Conservation (phyloP, 108 stramenopile species). For the Cyclotella sp. region DNA sequence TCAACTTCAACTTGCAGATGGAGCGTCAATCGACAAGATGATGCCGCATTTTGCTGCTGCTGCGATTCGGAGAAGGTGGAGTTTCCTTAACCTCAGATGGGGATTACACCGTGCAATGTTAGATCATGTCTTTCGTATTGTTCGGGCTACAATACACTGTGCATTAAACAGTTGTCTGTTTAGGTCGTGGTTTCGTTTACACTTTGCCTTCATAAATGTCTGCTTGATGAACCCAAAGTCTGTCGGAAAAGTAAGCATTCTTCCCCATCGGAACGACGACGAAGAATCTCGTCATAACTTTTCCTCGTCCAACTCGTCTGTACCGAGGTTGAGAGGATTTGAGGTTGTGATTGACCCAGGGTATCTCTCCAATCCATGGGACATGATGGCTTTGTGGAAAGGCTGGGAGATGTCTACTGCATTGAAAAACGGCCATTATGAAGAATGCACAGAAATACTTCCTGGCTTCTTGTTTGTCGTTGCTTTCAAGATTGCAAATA, state of each 20-base stretch:
- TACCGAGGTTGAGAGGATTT: slow-evolving; percentile 48
- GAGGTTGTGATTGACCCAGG: slow-evolving; percentile 55
- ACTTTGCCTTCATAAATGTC: slow-evolving; percentile 38
- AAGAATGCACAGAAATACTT: slow-evolving; percentile 32
- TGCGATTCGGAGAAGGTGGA: slow-evolving; percentile 37
- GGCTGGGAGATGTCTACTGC: slow-evolving; percentile 35
- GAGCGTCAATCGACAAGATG: slow-evolving; percentile 40
- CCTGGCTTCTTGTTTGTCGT: slow-evolving; percentile 16
- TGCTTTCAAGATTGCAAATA: background rate
- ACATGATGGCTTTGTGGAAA: slow-evolving; percentile 51
- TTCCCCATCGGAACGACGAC: slow-evolving; percentile 27
- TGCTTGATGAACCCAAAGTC: slow-evolving; percentile 55
- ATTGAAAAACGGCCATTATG: slow-evolving; percentile 21
- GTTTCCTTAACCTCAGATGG: slow-evolving; percentile 12
- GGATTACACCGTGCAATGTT: slow-evolving; percentile 15
- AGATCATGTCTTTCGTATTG: background rate
- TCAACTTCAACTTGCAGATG: slow-evolving; percentile 51
- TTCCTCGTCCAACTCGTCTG: slow-evolving; percentile 44
- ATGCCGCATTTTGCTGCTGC: slow-evolving; percentile 51
- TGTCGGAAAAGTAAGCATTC: slow-evolving; percentile 31
- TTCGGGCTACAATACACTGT: background rate
- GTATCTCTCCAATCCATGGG: slow-evolving; percentile 59
- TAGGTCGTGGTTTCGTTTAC: slow-evolving; percentile 36
- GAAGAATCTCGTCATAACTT: slow-evolving; percentile 2
- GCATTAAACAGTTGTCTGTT: background rate